Conservation (phyloP, 106 monocot genomes). For the Apostasia ramifera region DNA sequence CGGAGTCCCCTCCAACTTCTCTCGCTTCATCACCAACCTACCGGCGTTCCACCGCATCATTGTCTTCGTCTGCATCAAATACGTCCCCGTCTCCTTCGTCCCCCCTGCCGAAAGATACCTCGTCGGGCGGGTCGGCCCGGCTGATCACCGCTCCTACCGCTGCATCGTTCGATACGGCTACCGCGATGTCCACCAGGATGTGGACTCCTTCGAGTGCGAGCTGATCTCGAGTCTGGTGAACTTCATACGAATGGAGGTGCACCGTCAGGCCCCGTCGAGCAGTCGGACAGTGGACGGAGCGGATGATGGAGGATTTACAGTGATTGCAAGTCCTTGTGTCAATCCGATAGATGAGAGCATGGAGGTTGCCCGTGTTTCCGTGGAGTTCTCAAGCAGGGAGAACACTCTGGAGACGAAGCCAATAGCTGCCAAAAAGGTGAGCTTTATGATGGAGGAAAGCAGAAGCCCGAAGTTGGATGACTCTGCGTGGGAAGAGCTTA, state of each 20-base stretch:
- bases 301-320: constrained; percentile 22
- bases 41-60: constrained; percentile 58
- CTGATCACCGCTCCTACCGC: constrained; percentile 46
- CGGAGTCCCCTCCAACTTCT: constrained; percentile 62
- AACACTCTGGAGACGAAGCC: constrained; percentile 6
- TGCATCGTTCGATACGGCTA: constrained; percentile 77
- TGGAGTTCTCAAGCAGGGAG: constrained; percentile 8
- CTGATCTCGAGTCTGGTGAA: constrained; percentile 38
- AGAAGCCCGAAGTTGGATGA: constrained; percentile 4
- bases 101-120: constrained; percentile 53
- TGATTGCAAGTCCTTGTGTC: constrained; percentile 22
- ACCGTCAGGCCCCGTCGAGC: neutral
- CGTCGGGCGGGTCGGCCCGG: constrained; percentile 49
- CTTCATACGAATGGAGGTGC: constrained; percentile 36
- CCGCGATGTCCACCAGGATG: constrained; percentile 67
- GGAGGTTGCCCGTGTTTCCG: constrained; percentile 5
- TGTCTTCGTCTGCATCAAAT: constrained; percentile 58
- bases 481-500: constrained; percentile 31
- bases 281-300: constrained; percentile 6
- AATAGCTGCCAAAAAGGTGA: constrained; percentile 20
- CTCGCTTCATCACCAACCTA: constrained; percentile 56
- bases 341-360: constrained; percentile 8
- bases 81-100: constrained; percentile 43
- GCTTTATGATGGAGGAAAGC: constrained; percentile 33
- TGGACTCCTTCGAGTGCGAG: constrained; percentile 61